Evolutionary conservation across 257 asterid species (phyloP), one percentile per base, ranked within the genome.

Genomic region (Marsdenia floribunda): DNA sequence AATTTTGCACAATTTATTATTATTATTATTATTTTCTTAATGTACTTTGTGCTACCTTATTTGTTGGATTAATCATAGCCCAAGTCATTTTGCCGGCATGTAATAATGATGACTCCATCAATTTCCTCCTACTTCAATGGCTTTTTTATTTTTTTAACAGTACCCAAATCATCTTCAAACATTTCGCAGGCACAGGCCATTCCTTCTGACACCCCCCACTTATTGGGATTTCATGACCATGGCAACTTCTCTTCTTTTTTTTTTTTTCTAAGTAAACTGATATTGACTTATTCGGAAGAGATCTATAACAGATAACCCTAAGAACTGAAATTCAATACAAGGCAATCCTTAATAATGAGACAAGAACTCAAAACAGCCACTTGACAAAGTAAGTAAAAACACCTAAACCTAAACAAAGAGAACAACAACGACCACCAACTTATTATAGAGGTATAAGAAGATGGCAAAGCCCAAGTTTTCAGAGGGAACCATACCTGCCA

Each of bases 51-150:
- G 71, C 57, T 35, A 71, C 37, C 50, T 35, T 60, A 52, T 61
- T 35, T 50, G 75, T 70, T 59, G 80, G 57, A 60, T 26, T 52
- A 61, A 77, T 77, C 57, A 77, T 77, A 75, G 38, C 42, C 38
- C 15, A 60, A 59, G 75, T 59, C 75, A 59, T 52, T 37, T 72
- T 77, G 21, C 66, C 72, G 42, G 72, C 24, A 33, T 3, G 57
- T 15, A 50, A 76, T 76, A 71, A 76, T 71, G 80, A 50, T 71
- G 80, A 50, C 53, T 63, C 72, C 67, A 71, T 50, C 68, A 53
- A 77, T 71, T 19, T 8, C 71, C 18, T 71, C 76, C 73, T 61
- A 22, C 67, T 77, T 6, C 15, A 19, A 16, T 24, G 76, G 76
- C 76, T 77, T 77, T 66, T 38, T 18, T 72, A 71, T 77, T 64